A percentile compares a stretch with the other conserved stretches of the same genome.
phyloP scores from a whole-genome alignment of 2,329 filamentous ascomycete species.

The Pseudogymnoascus sp. region DNA sequence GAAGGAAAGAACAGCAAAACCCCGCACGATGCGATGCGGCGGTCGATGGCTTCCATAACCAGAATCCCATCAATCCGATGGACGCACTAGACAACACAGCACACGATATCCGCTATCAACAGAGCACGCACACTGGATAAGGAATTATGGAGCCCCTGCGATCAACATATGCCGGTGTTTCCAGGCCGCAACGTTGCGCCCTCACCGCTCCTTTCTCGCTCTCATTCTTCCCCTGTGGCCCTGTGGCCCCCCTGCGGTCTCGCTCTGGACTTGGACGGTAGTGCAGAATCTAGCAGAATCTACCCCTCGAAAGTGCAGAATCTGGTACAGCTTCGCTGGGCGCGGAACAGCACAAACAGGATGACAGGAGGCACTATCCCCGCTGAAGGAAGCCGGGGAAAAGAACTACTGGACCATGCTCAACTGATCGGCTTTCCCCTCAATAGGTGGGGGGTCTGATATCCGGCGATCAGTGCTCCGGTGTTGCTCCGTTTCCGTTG shows the following conservation, averaged over 20 bases:
- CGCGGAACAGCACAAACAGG: neutral
- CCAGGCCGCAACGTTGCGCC: neutral
- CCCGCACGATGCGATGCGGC: neutral
- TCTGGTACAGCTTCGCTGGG: neutral
- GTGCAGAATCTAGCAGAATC: neutral
- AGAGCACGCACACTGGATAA: neutral
- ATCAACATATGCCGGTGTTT: neutral
- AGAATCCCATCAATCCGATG: neutral
- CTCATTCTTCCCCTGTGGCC: neutral
- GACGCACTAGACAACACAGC: neutral
- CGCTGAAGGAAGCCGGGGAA: neutral
- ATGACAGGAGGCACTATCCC: neutral
- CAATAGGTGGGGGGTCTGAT: neutral
- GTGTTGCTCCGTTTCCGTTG: neutral
- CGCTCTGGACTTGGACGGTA: neutral
- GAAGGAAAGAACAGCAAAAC: neutral
- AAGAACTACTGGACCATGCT: neutral
- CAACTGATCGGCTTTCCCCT: neutral
- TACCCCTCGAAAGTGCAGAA: neutral
- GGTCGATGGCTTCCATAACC: neutral
- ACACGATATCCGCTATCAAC: neutral
- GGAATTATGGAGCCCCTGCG: neutral
- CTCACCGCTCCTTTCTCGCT: neutral
- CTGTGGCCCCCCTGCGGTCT: neutral
- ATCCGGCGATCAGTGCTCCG: neutral